Percentiles rank a stretch among this genome's conserved stretches.
Conservation (phyloP, 305 asterid species). For the Solanum hybrid region DNA sequence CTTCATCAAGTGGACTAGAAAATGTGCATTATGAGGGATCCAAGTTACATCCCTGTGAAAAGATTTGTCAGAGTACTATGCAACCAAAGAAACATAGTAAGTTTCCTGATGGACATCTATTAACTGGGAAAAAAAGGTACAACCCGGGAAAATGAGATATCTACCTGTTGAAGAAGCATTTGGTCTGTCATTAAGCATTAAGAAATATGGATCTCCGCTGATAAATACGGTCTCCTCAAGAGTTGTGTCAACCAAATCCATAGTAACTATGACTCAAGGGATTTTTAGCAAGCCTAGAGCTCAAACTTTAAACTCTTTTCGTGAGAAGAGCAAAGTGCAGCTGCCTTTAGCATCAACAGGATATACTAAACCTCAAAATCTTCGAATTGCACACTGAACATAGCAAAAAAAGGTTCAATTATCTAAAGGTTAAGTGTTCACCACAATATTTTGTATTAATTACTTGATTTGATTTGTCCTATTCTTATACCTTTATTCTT, state of each 20-base stretch:
- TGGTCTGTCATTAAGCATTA: background rate
- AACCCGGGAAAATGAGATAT: background rate
- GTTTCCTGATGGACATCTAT: background rate
- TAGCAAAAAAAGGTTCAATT: background rate
- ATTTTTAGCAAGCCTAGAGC: background rate
- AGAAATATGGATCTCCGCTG: background rate
- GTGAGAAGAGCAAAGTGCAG: background rate
- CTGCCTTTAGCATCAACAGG: background rate
- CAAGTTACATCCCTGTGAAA: background rate
- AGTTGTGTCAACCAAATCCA: background rate
- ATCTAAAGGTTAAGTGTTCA: background rate
- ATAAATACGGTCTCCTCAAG: background rate
- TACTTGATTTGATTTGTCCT: background rate
- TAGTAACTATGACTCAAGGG: background rate
- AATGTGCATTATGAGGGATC: background rate
- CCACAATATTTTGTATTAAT: background rate
- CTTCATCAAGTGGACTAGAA: background rate
- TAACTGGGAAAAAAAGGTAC: conserved; percentile 27
- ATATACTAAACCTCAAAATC: background rate
- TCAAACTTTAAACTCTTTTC: background rate
- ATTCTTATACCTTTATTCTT: background rate
- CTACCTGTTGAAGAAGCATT: background rate
- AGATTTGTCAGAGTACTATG: background rate
- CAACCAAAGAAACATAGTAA: background rate
- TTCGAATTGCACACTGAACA: too few species aligned